Evolutionary conservation across 768 basidiomycete species (phyloP), one percentile per base, ranked within the genome.

Genomic region (Macrolepiota fuliginosa): DNA sequence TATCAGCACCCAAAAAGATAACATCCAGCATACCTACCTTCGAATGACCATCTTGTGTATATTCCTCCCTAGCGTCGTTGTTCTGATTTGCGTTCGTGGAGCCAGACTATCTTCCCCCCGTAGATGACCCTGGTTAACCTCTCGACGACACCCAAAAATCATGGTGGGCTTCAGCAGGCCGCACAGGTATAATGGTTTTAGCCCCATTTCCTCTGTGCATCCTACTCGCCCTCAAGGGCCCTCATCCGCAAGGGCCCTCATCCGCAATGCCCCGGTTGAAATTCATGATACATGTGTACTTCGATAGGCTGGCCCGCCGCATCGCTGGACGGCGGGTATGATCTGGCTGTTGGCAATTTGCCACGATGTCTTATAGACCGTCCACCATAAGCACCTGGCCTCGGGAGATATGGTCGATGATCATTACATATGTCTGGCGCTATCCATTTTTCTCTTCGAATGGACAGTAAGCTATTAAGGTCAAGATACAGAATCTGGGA

Each of bases 221-320:
- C 61, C 77, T 90, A 13, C 80, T 91, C 63, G 89, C 86, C 9
- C 79, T 93, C 70, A 93, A 87, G 69, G 80, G 80, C 32, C 82
- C 86, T n/a, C n/a, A n/a, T n/a, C n/a, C n/a, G n/a, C n/a, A n/a
- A n/a, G n/a, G n/a, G n/a, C n/a, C n/a, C 11, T 89, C 91, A 0
- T 87, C 91, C 66, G 90, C 90, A 59, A 67, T 91, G 53, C 83
- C 91, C 65, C 52, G 45, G 6, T 54, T 22, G 83, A 91, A 52
- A 72, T 87, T 56, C 80, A 75, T 84, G 61, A 81, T 82, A 42
- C 85, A 89, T 58, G 65, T 91, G n/a, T 82, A 85, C 66, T 89
- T 88, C 67, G 91, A 93, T 77, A 90, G 90, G 69, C 82, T 92
- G 10, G 80, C 84, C 4, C 79, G 73, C 74, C 91, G 6, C 91